Base-by-base conservation (phyloP, 768 basidiomycete genomes). In the Piloderma croceum region DNA sequence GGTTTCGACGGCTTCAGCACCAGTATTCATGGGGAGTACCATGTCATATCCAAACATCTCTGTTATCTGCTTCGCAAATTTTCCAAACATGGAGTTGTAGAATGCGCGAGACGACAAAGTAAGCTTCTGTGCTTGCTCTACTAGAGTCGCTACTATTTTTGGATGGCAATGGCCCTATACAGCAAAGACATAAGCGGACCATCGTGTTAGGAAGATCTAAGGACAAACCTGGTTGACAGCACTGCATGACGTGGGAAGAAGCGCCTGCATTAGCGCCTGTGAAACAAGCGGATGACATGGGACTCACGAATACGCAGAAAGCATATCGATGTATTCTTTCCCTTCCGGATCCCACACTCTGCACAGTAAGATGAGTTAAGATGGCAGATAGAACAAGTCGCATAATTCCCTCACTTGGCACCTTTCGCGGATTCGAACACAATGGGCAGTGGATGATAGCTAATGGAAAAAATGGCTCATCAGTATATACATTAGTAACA, bases 21-120 rank as follows among this genome's bases (percentile, higher is more conserved):
- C 94, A 1, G 94, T 98, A 73, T 99, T 99, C 92, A 98, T 96
- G 18, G 94, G 93, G 7, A 98, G 71, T 2, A 96, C 90, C 81
- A 91, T 92, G 47, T 94, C 93, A 61, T 87, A 97, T 10, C 83
- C 83, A 56, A 94, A 91, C 65, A 87, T 76, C 43, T 77, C 67
- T 2, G 85, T 90, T 44, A 97, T 71, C 60, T 79, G 76, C 66
- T 87, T 73, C 1, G 92, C 90, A 60, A 92, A 99, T n/a, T 69
- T 73, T 0, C 91, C 92, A 50, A 99, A 89, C 47, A 83, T 74
- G 34, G 82, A 82, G 53, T 94, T 96, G 70, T 97, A 90, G 71
- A 99, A 98, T 0, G 96, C 96, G 45, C 96, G 76, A 32, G 93
- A 96, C 4, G 90, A 91, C 35, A 99, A 77, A 0, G 96, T 96